Evolutionary conservation across 2,329 filamentous ascomycete genomes (phyloP).

Genomic region (Clonostachys chloroleuca): DNA sequence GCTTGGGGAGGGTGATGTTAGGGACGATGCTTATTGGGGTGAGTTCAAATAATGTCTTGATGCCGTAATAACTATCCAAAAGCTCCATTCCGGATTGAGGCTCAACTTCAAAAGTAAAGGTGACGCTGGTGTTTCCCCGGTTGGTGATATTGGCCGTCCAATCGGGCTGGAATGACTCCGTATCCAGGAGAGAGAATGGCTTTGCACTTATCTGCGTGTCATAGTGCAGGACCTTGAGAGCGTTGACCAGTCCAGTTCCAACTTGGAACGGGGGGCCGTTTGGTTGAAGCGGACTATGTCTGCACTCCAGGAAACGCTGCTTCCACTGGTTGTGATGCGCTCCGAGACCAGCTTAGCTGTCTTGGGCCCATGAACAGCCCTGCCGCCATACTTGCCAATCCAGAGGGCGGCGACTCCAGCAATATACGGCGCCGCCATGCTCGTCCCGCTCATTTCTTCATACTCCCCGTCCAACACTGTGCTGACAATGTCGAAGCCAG

Average conservation of each 20-base stretch:
- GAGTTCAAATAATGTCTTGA: conserved; percentile 16
- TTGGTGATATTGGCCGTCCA: conserved; percentile 37
- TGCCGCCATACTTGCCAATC: conserved; percentile 33
- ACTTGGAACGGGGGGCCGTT: conserved; percentile 30
- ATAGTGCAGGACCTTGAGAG: conserved; percentile 33
- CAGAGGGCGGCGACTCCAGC: conserved; percentile 45
- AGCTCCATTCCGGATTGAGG: conserved; percentile 31
- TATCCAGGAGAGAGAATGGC: conserved; percentile 44
- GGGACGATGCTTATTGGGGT: conserved; percentile 18
- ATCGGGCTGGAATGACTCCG: conserved; percentile 28
- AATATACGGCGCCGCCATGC: conserved; percentile 51
- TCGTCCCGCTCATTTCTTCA: conserved; percentile 45
- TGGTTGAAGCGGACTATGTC: conserved; percentile 10
- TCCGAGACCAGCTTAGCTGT: conserved; percentile 23
- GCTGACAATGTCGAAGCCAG: conserved; percentile 44
- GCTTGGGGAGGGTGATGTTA: conserved; percentile 17
- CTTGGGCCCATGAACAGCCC: conserved; percentile 25
- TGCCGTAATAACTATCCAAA: conserved; percentile 17
- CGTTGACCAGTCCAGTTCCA: conserved; percentile 42
- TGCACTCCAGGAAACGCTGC: conserved; percentile 20
- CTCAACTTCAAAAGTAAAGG: conserved; percentile 34
- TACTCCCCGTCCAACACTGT: conserved; percentile 39
- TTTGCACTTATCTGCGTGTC: conserved; percentile 26
- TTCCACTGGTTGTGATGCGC: conserved; percentile 26
- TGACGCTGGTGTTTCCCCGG: conserved; percentile 25